phyloP scores from a whole-genome alignment of 2,329 filamentous ascomycete species.

The Akanthomyces uredinophilus region DNA sequence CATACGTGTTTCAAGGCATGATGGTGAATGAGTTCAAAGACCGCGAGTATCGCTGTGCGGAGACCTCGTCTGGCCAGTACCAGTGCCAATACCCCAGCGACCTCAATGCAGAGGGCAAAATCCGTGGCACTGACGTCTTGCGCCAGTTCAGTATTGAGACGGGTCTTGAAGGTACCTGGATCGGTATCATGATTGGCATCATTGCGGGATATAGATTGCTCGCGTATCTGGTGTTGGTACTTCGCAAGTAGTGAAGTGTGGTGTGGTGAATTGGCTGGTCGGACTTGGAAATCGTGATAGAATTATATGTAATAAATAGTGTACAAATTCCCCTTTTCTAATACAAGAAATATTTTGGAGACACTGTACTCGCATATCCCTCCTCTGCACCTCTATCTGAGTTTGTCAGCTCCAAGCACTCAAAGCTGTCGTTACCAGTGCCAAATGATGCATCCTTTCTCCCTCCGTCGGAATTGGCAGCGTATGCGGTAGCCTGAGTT shows the following conservation, averaged over 20 bases:
- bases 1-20: conserved; percentile 86
- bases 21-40: conserved; percentile 81
- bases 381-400: conserved; percentile 7
- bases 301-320: neutral
- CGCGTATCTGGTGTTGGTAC: conserved; percentile 16
- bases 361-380: conserved; percentile 3
- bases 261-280: neutral
- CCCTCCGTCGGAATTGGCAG: neutral
- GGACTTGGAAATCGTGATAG: neutral
- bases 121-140: conserved; percentile 66
- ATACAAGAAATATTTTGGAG: conserved; percentile 9
- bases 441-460: neutral
- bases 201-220: conserved; percentile 62
- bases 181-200: conserved; percentile 71
- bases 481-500: neutral
- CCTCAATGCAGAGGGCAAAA: conserved; percentile 59
- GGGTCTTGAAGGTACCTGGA: conserved; percentile 68
- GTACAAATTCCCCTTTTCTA: neutral
- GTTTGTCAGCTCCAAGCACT: neutral
- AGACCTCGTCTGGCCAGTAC: conserved; percentile 37
- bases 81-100: conserved; percentile 67
- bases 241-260: neutral
- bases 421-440: neutral
- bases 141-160: conserved; percentile 63
- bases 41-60: conserved; percentile 57